Evolutionary conservation across 805 yeast species (phyloP), one percentile per base, ranked within the genome.

Genomic region (Vanderwaltozyma verrucispora): DNA sequence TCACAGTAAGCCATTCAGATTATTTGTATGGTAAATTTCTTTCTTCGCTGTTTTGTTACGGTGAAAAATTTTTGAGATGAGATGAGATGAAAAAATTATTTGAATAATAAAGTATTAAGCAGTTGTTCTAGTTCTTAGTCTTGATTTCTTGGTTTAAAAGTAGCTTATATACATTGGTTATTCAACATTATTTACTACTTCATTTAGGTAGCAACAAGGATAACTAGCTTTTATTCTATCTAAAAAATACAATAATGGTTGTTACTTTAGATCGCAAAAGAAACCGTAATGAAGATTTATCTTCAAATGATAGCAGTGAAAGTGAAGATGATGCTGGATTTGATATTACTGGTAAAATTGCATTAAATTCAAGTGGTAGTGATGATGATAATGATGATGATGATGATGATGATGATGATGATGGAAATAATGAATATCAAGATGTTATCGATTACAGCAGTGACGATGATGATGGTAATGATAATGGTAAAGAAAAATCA

Each of bases 321-420:
- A 74, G 68, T 48, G 76, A 69, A 41, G 76, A 66, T 5, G 53
- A 45, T 9, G 37, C 32, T n/a, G 47, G 18, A 5, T 70, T 63
- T 51, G 86, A 80, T 53, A 80, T 80, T 48, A 80, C 82, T 18
- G 65, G 72, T 14, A 67, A 74, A 36, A 67, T 81, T 38, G 80
- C 78, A 0, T 51, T 74, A 27, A 63, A 64, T 27, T 36, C 47
- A 25, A 62, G 61, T 13, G 65, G 54, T 6, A 64, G 60, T 11
- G 65, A 56, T 9, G 64, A 54, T 37, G 65, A 65, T 2, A 68
- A 56, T 9, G 56, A 41, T 12, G 52, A 47, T 33, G 59, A 52
- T 15, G 56, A 45, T 28, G 56, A 47, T 5, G 51, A 35, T 10
- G 52, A 44, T 11, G 32, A 32, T 4, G 36, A 20, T 6, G 57